phyloP scores from a whole-genome alignment of 768 basidiomycete genomes.

The Rhizopogon vesiculosus region DNA sequence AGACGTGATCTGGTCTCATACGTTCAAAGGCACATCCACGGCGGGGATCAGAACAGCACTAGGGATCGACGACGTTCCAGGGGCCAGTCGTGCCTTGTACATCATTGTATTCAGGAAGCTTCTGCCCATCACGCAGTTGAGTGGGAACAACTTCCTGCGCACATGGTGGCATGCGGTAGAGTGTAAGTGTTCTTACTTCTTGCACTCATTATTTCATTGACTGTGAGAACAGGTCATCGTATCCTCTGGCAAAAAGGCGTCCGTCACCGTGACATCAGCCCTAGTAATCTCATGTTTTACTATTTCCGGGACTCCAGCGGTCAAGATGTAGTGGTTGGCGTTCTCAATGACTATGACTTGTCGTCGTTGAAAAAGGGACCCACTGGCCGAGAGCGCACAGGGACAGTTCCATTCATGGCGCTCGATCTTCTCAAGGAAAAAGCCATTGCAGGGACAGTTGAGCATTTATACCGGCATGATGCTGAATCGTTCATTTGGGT shows the following conservation, averaged over 20 bases:
- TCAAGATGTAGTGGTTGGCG: background rate
- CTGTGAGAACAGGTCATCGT: slow-evolving; percentile 1
- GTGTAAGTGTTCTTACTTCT: too few species aligned
- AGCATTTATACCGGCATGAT: background rate
- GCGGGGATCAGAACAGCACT: too few species aligned
- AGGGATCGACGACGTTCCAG: too few species aligned
- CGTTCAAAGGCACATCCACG: too few species aligned
- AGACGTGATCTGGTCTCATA: background rate
- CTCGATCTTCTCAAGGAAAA: background rate
- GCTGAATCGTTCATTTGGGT: background rate
- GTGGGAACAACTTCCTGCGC: too few species aligned
- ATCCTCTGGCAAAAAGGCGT: background rate
- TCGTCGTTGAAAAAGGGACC: background rate
- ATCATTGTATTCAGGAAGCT: too few species aligned
- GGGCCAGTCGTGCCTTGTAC: too few species aligned
- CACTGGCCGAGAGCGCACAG: slow-evolving; percentile 4
- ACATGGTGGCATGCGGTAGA: too few species aligned
- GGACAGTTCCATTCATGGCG: slow-evolving; percentile 9
- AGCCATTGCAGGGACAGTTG: background rate
- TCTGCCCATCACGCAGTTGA: too few species aligned
- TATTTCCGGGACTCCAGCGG: background rate
- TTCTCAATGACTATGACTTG: slow-evolving; percentile 9
- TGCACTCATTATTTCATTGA: background rate
- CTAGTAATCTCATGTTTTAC: slow-evolving; percentile 8
- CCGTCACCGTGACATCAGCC: slow-evolving; percentile 9